A percentile compares a stretch with the other conserved stretches of the same genome.
Conservation (phyloP, 2,329 filamentous ascomycete genomes). For the Trichothecium roseum region DNA sequence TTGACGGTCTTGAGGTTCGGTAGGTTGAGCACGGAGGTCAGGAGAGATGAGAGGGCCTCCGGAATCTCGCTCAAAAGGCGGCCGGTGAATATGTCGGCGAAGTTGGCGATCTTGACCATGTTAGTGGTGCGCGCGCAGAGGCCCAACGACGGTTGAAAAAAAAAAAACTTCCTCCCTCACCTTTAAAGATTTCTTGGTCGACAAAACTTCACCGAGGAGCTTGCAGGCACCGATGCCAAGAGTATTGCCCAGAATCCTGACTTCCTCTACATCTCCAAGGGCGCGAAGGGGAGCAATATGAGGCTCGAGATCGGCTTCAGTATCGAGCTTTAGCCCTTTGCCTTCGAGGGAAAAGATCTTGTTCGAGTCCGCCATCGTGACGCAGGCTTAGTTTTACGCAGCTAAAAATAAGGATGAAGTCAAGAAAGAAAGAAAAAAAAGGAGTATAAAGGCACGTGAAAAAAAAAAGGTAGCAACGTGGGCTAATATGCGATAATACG, state of each 20-base stretch:
- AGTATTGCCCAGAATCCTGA: conserved; percentile 83
- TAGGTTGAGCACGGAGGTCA: conserved; percentile 78
- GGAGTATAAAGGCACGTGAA: conserved; percentile 2
- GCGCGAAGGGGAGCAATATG: conserved; percentile 68
- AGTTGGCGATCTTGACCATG: conserved; percentile 58
- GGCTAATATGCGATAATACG: background rate
- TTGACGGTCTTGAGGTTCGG: conserved; percentile 85
- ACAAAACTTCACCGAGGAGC: conserved; percentile 71
- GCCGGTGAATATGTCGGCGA: conserved; percentile 96
- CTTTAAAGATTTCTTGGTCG: conserved; percentile 73
- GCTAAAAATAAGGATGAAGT: conserved; percentile 4
- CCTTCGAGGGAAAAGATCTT: conserved; percentile 86
- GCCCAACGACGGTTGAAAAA: too few species aligned
- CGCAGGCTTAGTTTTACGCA: background rate
- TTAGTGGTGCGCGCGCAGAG: background rate
- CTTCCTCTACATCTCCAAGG: conserved; percentile 69
- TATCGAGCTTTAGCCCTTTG: conserved; percentile 86
- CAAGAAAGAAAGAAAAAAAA: conserved; percentile 6
- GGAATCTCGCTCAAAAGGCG: conserved; percentile 91
- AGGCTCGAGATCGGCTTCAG: conserved; percentile 73
- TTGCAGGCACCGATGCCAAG: conserved; percentile 82
- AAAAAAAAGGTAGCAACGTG: background rate
- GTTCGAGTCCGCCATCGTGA: conserved; percentile 20
- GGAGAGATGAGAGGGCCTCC: conserved; percentile 71
- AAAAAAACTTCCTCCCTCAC: too few species aligned